Evolutionary conservation across 2,329 filamentous ascomycete species (phyloP).

Genomic region (Sporothrix inflata): DNA sequence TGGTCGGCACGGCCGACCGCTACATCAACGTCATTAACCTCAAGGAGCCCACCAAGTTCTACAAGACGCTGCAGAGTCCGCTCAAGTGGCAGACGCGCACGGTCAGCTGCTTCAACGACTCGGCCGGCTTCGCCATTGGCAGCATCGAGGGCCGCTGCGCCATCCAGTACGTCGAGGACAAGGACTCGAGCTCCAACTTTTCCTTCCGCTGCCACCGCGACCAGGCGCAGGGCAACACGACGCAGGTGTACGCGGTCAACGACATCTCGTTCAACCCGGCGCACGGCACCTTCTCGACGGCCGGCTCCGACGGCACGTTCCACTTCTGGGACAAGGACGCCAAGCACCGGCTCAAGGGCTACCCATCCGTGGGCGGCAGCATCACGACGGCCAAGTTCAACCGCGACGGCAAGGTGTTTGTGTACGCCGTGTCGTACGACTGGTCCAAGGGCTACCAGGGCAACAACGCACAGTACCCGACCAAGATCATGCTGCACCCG

Average conservation of each 20-base stretch:
- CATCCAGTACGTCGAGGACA: conserved; percentile 98
- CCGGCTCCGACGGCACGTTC: conserved; percentile 93
- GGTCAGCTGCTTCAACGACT: conserved; percentile 92
- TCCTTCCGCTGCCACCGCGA: conserved; percentile 99
- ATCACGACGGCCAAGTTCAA: conserved; percentile 95
- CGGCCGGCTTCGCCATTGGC: conserved; percentile 88
- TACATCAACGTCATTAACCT: conserved; percentile 97
- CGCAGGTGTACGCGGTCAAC: conserved; percentile 94
- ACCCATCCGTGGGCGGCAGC: conserved; percentile 78
- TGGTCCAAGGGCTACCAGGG: conserved; percentile 95
- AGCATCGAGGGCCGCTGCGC: conserved; percentile 97
- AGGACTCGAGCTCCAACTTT: conserved; percentile 90
- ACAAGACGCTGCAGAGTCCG: conserved; percentile 94
- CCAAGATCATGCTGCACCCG: conserved; percentile 84
- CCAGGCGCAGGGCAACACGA: conserved; percentile 71
- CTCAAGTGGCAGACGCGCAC: conserved; percentile 98
- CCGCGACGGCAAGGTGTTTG: conserved; percentile 79
- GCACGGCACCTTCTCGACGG: conserved; percentile 97
- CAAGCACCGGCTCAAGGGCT: conserved; percentile 88
- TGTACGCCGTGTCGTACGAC: conserved; percentile 92
- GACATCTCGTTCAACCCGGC: conserved; percentile 96
- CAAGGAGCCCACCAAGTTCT: conserved; percentile 83
- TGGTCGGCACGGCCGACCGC: conserved; percentile 89
- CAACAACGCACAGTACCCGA: conserved; percentile 75
- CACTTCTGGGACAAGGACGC: conserved; percentile 95